Conservation (phyloP, 805 yeast species). For the Saccharomyces kudriavzevii region DNA sequence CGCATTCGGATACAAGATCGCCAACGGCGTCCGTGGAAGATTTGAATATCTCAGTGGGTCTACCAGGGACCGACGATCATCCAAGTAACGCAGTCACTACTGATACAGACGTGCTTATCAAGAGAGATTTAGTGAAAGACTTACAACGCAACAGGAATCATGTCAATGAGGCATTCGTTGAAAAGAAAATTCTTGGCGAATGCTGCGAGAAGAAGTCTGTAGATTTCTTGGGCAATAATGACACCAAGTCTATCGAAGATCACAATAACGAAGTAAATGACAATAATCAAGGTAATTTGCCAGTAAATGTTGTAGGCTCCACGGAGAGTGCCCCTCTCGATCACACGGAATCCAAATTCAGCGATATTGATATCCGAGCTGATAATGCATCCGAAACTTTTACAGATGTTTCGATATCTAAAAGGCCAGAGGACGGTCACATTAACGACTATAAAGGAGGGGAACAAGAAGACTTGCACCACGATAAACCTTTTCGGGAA, state of each 20-base stretch:
- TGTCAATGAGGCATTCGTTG: not conserved
- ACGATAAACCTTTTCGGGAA: not conserved
- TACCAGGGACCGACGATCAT: not conserved
- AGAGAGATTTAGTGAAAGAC: not conserved
- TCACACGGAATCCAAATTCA: not conserved
- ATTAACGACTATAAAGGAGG: not conserved
- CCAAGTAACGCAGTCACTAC: not conserved
- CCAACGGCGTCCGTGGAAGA: constrained; percentile 11
- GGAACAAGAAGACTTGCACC: not conserved
- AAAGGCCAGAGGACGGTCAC: not conserved
- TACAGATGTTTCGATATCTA: not conserved
- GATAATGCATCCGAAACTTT: not conserved
- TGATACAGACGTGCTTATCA: not conserved
- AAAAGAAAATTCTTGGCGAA: not conserved
- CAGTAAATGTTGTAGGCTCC: not conserved
- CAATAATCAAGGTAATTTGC: not conserved
- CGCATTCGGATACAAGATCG: not conserved
- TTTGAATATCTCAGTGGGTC: constrained; percentile 10
- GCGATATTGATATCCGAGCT: not conserved
- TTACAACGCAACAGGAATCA: not conserved
- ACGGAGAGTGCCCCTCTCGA: no score
- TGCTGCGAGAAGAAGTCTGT: not conserved
- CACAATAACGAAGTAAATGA: not conserved
- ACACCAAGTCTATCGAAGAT: not conserved
- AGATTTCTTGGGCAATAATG: not conserved